These are phyloP conservation scores for Sordariomycetes sp. DNA, from an alignment of 2,329 filamentous ascomycete species.

Conservation along the genomic window DNA sequence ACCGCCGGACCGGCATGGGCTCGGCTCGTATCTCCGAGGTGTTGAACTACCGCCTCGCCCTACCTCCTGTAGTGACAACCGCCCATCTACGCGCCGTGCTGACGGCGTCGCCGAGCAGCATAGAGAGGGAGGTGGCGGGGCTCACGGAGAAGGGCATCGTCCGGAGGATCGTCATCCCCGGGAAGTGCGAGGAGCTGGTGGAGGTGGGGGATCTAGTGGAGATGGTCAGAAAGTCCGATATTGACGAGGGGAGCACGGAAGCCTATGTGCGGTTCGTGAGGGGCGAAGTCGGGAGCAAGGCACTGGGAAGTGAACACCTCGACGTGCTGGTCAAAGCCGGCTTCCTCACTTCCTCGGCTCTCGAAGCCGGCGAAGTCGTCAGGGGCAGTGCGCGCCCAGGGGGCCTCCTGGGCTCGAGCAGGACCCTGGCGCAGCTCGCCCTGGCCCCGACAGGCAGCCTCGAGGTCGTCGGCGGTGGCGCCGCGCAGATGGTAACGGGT, in stretches of 20 bases:
- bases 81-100: slow-evolving; percentile 57
- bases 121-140: slow-evolving; percentile 57
- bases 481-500: slow-evolving; percentile 19
- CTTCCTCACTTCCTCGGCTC: slow-evolving; percentile 45
- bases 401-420: slow-evolving; percentile 38
- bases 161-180: slow-evolving; percentile 49
- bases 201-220: slow-evolving; percentile 43
- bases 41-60: slow-evolving; percentile 44
- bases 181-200: slow-evolving; percentile 55
- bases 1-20: slow-evolving; percentile 46
- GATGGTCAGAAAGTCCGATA: slow-evolving; percentile 23
- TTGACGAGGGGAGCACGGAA: slow-evolving; percentile 32
- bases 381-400: slow-evolving; percentile 16
- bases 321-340: slow-evolving; percentile 53
- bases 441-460: slow-evolving; percentile 7
- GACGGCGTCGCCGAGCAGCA: slow-evolving; percentile 43
- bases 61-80: slow-evolving; percentile 55
- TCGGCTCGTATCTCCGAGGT: slow-evolving; percentile 53
- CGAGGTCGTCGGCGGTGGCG: slow-evolving; percentile 43
- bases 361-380: neutral
- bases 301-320: slow-evolving; percentile 33
- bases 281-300: slow-evolving; percentile 29
- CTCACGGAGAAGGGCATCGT: slow-evolving; percentile 46
- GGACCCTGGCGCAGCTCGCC: slow-evolving; percentile 1
- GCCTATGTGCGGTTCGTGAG: slow-evolving; percentile 42